Percentiles rank a stretch among this genome's conserved stretches.
Conservation (phyloP, 306 rosid species). For the Prosopis cineraria region DNA sequence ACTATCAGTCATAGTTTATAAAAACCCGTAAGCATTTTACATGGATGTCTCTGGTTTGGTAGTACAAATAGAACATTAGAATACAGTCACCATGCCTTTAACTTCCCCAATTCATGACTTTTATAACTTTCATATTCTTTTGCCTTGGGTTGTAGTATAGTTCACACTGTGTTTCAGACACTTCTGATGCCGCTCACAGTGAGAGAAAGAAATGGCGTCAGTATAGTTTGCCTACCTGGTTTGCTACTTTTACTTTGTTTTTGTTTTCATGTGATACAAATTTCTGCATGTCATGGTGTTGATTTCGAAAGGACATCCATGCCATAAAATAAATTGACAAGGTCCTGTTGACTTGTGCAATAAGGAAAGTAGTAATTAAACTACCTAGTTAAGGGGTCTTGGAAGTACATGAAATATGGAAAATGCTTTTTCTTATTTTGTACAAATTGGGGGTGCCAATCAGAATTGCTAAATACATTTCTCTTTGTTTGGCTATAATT, state of each 20-base stretch:
- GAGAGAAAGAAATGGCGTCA: not conserved
- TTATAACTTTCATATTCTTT: slow-evolving; percentile 7
- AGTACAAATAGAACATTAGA: not conserved
- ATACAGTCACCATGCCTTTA: not conserved
- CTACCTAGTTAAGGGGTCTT: slow-evolving; percentile 1
- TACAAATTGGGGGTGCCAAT: not conserved
- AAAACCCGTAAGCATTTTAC: not conserved
- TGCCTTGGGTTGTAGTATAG: not conserved
- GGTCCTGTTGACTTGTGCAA: slow-evolving; percentile 24
- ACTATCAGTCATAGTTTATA: not conserved
- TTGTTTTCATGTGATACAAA: not conserved
- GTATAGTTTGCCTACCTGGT: not conserved
- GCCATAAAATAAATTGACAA: not conserved
- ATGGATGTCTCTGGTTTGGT: not conserved
- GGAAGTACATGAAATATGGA: slow-evolving; percentile 18
- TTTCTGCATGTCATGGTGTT: not conserved
- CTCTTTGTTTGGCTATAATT: not conserved
- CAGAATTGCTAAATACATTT: not conserved
- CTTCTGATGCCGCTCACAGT: not conserved
- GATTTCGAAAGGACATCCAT: not conserved
- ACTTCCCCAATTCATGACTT: not conserved
- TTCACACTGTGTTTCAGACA: not conserved
- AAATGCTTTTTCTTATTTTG: slow-evolving; percentile 20
- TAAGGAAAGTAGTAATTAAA: slow-evolving; percentile 13
- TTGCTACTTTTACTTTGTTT: slow-evolving; percentile 13